These are phyloP conservation scores for Xanthoparmelia taractica DNA, from an alignment of 495 filamentous ascomycete genomes.

Conservation along the genomic window DNA sequence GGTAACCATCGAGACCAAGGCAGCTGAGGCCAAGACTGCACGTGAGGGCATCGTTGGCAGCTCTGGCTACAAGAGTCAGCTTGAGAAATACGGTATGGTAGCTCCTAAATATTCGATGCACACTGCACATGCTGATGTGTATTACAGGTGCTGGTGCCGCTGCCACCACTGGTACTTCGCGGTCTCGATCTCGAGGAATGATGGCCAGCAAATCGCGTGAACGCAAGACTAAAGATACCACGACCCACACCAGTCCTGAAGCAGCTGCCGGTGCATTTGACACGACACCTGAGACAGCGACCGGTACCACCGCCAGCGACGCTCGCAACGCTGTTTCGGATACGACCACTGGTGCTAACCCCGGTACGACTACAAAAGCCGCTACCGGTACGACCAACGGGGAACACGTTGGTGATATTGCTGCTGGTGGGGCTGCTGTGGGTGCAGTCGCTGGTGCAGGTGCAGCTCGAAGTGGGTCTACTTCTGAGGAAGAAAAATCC, in stretches of 20 bases:
- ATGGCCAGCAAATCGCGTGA: conserved; percentile 44
- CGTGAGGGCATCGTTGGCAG: conserved; percentile 58
- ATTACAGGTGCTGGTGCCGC: conserved; percentile 41
- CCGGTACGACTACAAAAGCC: conserved; percentile 31
- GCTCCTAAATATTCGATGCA: neutral
- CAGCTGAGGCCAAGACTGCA: conserved; percentile 67
- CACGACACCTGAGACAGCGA: conserved; percentile 21
- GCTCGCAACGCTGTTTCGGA: conserved; percentile 12
- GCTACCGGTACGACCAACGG: conserved; percentile 13
- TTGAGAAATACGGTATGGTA: conserved; percentile 56
- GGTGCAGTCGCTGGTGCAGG: conserved; percentile 25
- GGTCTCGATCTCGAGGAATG: conserved; percentile 43
- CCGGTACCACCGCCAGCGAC: neutral
- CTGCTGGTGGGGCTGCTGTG: conserved; percentile 22
- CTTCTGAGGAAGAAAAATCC: conserved; percentile 31
- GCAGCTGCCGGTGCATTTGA: conserved; percentile 42
- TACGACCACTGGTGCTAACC: neutral
- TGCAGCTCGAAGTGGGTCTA: conserved; percentile 26
- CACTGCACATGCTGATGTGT: conserved; percentile 5
- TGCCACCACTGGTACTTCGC: conserved; percentile 36
- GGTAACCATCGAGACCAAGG: conserved; percentile 64
- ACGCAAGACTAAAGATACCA: conserved; percentile 32
- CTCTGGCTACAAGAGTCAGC: conserved; percentile 70
- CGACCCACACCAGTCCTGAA: conserved; percentile 13
- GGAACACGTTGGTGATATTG: conserved; percentile 26